A percentile compares a stretch with the other conserved stretches of the same genome.
Evolutionary conservation across 768 basidiomycete genomes (phyloP).

Genomic region (Hericium alpestre): DNA sequence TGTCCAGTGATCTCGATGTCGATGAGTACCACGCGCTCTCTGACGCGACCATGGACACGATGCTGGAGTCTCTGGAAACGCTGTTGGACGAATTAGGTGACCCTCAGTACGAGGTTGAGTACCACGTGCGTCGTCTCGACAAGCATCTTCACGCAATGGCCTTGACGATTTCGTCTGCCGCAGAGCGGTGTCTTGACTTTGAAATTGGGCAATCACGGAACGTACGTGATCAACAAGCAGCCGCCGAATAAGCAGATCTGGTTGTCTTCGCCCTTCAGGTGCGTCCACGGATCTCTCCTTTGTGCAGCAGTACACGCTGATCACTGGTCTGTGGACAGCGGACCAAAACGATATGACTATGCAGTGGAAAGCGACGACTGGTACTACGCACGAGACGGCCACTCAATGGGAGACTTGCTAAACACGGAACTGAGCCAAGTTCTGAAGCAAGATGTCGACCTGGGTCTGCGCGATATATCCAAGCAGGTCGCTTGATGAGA

Average conservation of each 20-base stretch:
- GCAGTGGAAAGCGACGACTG: slow-evolving; percentile 45
- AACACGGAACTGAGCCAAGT: slow-evolving; percentile 53
- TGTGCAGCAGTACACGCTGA: neutral
- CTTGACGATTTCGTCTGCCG: neutral
- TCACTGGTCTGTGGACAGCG: slow-evolving; percentile 34
- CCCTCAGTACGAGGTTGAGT: slow-evolving; percentile 72
- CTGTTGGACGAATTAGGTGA: slow-evolving; percentile 52
- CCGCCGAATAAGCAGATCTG: slow-evolving; percentile 97
- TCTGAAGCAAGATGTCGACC: slow-evolving; percentile 24
- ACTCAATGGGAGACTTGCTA: slow-evolving; percentile 48
- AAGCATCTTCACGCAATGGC: neutral
- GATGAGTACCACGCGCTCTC: slow-evolving; percentile 63
- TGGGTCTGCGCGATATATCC: slow-evolving; percentile 13
- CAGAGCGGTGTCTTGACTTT: slow-evolving; percentile 91
- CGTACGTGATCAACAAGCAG: slow-evolving; percentile 95
- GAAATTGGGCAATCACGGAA: slow-evolving; percentile 62
- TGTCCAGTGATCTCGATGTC: slow-evolving; percentile 41
- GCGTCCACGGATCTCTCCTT: slow-evolving; percentile 6
- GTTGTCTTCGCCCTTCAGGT: slow-evolving; percentile 87
- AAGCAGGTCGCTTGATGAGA: neutral
- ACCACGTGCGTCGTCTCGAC: slow-evolving; percentile 46
- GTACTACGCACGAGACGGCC: slow-evolving; percentile 67
- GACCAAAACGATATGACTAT: slow-evolving; percentile 89
- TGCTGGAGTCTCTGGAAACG: slow-evolving; percentile 67
- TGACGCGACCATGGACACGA: slow-evolving; percentile 64